Conservation (phyloP, 768 basidiomycete species). For the Phylloporus arenicola region DNA sequence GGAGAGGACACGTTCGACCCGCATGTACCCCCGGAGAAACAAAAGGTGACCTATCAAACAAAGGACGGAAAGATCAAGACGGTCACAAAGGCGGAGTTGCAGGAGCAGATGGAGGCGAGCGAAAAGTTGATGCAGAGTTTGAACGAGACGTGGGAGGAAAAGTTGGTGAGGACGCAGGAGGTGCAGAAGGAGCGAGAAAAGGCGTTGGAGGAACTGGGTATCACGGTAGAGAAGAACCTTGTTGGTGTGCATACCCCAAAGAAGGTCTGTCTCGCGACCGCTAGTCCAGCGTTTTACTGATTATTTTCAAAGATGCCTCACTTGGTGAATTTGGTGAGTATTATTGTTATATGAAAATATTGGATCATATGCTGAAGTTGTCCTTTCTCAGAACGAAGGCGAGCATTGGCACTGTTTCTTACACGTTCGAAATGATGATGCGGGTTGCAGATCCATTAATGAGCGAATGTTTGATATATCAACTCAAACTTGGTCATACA, state of each 20-base stretch:
- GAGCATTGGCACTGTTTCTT: constrained; percentile 15
- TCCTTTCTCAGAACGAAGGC: constrained; percentile 62
- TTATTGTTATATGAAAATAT: constrained; percentile 19
- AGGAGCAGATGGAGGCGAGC: constrained; percentile 93
- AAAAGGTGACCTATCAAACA: constrained; percentile 90
- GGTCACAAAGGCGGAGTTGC: constrained; percentile 94
- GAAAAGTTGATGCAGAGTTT: constrained; percentile 93
- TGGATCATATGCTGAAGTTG: constrained; percentile 9
- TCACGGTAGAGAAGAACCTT: constrained; percentile 93
- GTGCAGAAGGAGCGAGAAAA: constrained; percentile 97
- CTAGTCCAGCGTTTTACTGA: constrained; percentile 8
- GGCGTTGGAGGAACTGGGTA: constrained; percentile 95
- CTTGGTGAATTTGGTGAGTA: constrained; percentile 86
- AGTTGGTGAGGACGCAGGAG: constrained; percentile 84
- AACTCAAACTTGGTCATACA: constrained; percentile 81
- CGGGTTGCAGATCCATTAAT: constrained; percentile 75
- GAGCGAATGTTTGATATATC: constrained; percentile 93
- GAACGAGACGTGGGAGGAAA: constrained; percentile 97
- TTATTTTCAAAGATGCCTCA: constrained; percentile 72
- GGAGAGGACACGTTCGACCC: constrained; percentile 82
- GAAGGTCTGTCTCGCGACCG: constrained; percentile 45
- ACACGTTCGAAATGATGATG: constrained; percentile 4
- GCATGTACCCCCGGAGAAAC: constrained; percentile 84
- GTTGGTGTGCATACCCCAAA: constrained; percentile 98
- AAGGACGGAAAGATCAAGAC: constrained; percentile 93